Conservation (phyloP, 108 stramenopile species). For the Fragilariopsis cylindrus region DNA sequence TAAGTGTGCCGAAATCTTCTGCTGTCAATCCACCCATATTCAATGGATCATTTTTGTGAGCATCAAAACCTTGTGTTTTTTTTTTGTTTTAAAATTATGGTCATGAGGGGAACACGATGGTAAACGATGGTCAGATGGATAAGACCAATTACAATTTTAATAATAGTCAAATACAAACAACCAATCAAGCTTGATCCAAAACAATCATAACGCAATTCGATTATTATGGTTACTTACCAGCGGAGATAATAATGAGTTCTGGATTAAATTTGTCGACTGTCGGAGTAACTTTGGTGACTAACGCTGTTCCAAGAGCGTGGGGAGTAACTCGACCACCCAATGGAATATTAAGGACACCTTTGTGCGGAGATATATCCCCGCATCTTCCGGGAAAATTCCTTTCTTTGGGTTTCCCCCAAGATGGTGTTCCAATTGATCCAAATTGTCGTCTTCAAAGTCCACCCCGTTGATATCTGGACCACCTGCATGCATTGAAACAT, state of each 20-base stretch:
- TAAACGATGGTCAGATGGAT: too few species aligned
- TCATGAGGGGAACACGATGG: too few species aligned
- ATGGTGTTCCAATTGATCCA: slow-evolving; percentile 43
- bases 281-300: slow-evolving; percentile 73
- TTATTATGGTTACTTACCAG: slow-evolving; percentile 32
- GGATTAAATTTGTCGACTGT: slow-evolving; percentile 91
- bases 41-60: slow-evolving; percentile 89
- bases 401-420: slow-evolving; percentile 48
- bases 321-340: slow-evolving; percentile 75
- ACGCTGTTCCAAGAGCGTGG: slow-evolving; percentile 68
- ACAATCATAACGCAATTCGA: too few species aligned
- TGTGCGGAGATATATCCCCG: slow-evolving; percentile 82
- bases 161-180: too few species aligned
- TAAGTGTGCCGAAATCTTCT: slow-evolving; percentile 81
- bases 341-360: slow-evolving; percentile 88
- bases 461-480: slow-evolving; percentile 81
- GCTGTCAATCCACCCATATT: slow-evolving; percentile 83
- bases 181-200: too few species aligned
- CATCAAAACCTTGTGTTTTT: slow-evolving; percentile 75
- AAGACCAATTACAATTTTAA: too few species aligned
- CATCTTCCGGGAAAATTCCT: slow-evolving; percentile 87
- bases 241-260: slow-evolving; percentile 92
- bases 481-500: slow-evolving; percentile 86
- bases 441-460: slow-evolving; percentile 57
- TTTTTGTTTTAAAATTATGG: too few species aligned